Base-by-base conservation (phyloP, 1,139 yeast species). In the Lodderomyces parapsilosis region DNA sequence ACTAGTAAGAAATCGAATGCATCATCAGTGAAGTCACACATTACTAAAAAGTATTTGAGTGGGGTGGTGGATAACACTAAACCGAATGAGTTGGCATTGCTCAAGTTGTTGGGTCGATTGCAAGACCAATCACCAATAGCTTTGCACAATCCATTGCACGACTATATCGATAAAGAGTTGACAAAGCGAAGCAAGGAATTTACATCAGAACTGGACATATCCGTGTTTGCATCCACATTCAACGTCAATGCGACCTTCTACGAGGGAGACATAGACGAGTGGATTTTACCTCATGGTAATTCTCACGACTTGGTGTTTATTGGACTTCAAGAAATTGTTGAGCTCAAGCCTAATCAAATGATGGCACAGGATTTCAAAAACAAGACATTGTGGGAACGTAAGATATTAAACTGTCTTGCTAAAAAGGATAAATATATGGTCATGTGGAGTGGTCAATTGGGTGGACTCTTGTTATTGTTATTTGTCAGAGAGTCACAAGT, bases 241-340 rank as follows among this genome's bases (percentile, higher is more conserved):
- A 86, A 86, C 53, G 85, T 84, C 15, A 83, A 84, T 59, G 93
- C 86, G 0, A 72, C 74, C 14, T 60, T 71, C 14, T 68, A 72
- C 40, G 74, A 75, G 10, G 84, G 78, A 1, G 78, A 76, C 50
- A 62, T 83, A n/a, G 59, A 62, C 1, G 61, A 68, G 2, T 83
- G 90, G 86, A 50, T 86, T 2, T 81, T 74, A 48, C 89, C 90
- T 47, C 37, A 45, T 18, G 44, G 44, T 11, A 48, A 19, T 47
- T 51, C 40, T 10, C 62, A 87, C 44, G 97, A 91, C 59, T 59
- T 93, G 15, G 87, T 86, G 35, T 80, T 86, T 23, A 74, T 94
- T 49, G 98, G 96, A 1, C 70, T 94, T 44, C 96, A 94, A 62
- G 99, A 94, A 59, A 83, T 93, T 42, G 93, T 93, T 10, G 98